Evolutionary conservation across 495 filamentous ascomycete species (phyloP).

Genomic region (Chaetomium fimeti): DNA sequence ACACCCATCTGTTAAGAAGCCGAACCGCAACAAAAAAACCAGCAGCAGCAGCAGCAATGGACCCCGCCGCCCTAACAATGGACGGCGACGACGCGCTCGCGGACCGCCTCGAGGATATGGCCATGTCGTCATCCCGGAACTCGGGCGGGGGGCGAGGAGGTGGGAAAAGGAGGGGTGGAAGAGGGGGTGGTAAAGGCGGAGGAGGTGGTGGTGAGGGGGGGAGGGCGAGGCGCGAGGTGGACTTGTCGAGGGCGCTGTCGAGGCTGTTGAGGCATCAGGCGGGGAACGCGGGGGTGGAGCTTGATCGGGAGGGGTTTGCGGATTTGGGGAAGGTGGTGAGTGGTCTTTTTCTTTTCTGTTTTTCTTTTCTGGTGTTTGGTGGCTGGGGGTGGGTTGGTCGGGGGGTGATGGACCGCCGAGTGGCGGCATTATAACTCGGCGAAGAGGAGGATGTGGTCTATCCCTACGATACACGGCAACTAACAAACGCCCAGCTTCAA

Average conservation of each 20-base stretch:
- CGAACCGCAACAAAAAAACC: background rate
- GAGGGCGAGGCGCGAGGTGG: slow-evolving; percentile 53
- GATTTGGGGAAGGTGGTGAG: slow-evolving; percentile 75
- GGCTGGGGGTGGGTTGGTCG: background rate
- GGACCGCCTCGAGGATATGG: slow-evolving; percentile 16
- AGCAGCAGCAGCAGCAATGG: background rate
- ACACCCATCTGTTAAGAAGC: too few relatives aligned
- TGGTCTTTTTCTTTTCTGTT: slow-evolving; percentile 26
- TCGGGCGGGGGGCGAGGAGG: background rate
- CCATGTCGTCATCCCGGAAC: background rate
- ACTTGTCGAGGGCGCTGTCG: slow-evolving; percentile 77
- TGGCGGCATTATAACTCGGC: background rate
- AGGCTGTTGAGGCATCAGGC: slow-evolving; percentile 82
- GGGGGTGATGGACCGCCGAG: background rate
- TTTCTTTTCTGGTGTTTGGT: background rate
- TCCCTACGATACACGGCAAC: background rate
- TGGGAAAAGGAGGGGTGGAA: slow-evolving; percentile 1
- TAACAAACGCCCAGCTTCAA: slow-evolving; percentile 53
- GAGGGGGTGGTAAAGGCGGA: background rate
- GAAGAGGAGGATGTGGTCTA: background rate
- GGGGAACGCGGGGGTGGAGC: slow-evolving; percentile 67
- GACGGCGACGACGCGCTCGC: background rate
- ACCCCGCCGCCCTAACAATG: background rate
- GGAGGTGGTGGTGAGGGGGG: slow-evolving; percentile 35
- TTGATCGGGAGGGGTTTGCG: slow-evolving; percentile 78